Base-by-base conservation (phyloP, 2,329 filamentous ascomycete genomes). In the Clathrospora elynae region DNA sequence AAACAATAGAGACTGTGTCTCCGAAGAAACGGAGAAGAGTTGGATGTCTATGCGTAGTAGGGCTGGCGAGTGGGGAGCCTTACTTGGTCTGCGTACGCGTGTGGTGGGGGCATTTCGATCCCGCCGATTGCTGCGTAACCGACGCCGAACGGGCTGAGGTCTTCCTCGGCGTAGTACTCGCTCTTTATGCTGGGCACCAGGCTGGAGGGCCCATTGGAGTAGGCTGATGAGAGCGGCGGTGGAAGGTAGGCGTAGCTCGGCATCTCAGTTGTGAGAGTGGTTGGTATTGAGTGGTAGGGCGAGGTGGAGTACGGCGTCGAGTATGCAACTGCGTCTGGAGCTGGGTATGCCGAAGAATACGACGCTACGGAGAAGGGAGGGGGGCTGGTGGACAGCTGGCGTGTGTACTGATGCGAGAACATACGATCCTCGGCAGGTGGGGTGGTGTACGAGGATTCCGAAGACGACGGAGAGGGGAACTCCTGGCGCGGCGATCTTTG, bases 1-100 rank as follows among this genome's bases (percentile, higher is more conserved):
- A 55, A 58, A 60, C 55, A 49, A 39, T 55, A 52, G 55, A 65
- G 53, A 56, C 54, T 20, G 43, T 19, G 45, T 33, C 49, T 46
- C 53, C 19, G 40, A 38, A 46, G 49, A 51, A 53, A 44, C 49
- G 39, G 39, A 41, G 34, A 62, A 62, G 58, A 62, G 62, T 35
- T 58, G 55, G 55, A 45, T 42, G 42, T 55, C 55, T 49, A 67
- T 55, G 67, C 61, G 59, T 64, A 70, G 53, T 68, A 69, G 46
- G 61, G 52, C 55, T 68, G 67, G 55, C 65, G 64, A 62, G 64
- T 57, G 51, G 67, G 75, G 69, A 74, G 74, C 84, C 83, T 86
- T 85, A 90, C 87, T 70, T 82, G 81, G 58, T 83, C 76, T 67
- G 86, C 81, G 75, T 88, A 89, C 17, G 80, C 75, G 57, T 81